Conservation (phyloP, 1,139 yeast genomes). For the Ogataea hybrid region DNA sequence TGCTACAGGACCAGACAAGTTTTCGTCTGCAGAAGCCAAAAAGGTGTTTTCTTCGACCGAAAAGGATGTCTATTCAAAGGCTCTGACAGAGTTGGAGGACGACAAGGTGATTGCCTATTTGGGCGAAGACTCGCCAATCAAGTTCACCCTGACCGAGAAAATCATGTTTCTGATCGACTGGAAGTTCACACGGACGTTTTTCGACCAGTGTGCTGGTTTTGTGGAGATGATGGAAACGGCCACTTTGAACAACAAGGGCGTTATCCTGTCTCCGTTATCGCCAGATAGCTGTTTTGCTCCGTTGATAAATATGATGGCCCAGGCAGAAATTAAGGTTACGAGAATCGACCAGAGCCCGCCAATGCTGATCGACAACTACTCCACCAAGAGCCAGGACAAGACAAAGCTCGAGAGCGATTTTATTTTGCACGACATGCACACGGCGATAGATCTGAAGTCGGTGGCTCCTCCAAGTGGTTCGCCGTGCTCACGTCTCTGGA, state of each 20-base stretch:
- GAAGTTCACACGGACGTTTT: constrained; percentile 41
- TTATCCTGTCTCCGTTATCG: constrained; percentile 57
- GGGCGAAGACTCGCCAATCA: constrained; percentile 45
- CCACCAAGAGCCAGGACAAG: constrained; percentile 60
- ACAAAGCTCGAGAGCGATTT: constrained; percentile 65
- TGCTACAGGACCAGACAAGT: constrained; percentile 50
- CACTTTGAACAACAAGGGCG: constrained; percentile 44
- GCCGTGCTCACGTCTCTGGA: constrained; percentile 73
- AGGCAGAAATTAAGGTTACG: constrained; percentile 39
- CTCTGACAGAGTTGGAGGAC: constrained; percentile 51
- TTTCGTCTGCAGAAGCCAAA: constrained; percentile 44
- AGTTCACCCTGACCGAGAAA: constrained; percentile 59
- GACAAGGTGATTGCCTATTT: constrained; percentile 53
- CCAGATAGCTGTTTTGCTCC: constrained; percentile 58
- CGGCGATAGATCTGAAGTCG: constrained; percentile 9
- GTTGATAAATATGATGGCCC: constrained; percentile 46
- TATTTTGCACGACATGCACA: constrained; percentile 29
- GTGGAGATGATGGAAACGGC: constrained; percentile 40
- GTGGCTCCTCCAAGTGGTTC: constrained; percentile 52
- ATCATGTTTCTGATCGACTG: constrained; percentile 43
- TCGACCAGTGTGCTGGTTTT: constrained; percentile 47
- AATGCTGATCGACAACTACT: constrained; percentile 49
- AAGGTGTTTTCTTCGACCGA: constrained; percentile 43
- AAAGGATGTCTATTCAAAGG: constrained; percentile 45
- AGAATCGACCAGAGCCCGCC: constrained; percentile 54